Evolutionary conservation across 176 grass and related monocot genomes (phyloP).

Genomic region (Phoenix roebelenii): DNA sequence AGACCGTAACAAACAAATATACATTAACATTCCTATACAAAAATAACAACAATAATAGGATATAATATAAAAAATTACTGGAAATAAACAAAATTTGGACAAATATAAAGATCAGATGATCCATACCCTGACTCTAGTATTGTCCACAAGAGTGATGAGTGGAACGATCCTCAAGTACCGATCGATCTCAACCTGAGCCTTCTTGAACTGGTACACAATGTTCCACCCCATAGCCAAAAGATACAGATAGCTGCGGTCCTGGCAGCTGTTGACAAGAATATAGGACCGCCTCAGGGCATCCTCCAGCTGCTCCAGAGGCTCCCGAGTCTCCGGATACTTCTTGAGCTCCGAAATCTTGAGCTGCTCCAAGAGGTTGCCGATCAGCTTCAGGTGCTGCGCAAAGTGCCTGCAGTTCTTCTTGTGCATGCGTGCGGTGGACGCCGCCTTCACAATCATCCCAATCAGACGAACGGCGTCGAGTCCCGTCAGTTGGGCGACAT

Average conservation of each 20-base stretch:
- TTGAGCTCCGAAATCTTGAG: conserved; percentile 77
- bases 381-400: conserved; percentile 68
- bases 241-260: conserved; percentile 76
- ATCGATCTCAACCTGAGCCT: conserved; percentile 88
- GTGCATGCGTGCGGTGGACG: conserved; percentile 68
- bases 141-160: conserved; percentile 86
- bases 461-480: conserved; percentile 67
- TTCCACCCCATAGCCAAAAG: conserved; percentile 91
- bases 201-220: conserved; percentile 77
- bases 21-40: no score
- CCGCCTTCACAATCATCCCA: conserved; percentile 54
- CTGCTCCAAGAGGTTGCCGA: conserved; percentile 62
- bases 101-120: no score
- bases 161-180: conserved; percentile 79
- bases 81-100: no score
- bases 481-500: conserved; percentile 62
- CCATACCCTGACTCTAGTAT: conserved; percentile 56
- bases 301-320: conserved; percentile 85
- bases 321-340: conserved; percentile 87
- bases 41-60: no score
- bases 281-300: conserved; percentile 51
- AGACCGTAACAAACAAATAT: no score
- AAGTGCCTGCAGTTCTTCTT: conserved; percentile 76
- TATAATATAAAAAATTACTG: no score
- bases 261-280: conserved; percentile 63